Percentiles rank a stretch among this genome's conserved stretches.
Evolutionary conservation across 2,329 filamentous ascomycete species (phyloP).

Genomic region (Pyrenophora tritici-repentis): DNA sequence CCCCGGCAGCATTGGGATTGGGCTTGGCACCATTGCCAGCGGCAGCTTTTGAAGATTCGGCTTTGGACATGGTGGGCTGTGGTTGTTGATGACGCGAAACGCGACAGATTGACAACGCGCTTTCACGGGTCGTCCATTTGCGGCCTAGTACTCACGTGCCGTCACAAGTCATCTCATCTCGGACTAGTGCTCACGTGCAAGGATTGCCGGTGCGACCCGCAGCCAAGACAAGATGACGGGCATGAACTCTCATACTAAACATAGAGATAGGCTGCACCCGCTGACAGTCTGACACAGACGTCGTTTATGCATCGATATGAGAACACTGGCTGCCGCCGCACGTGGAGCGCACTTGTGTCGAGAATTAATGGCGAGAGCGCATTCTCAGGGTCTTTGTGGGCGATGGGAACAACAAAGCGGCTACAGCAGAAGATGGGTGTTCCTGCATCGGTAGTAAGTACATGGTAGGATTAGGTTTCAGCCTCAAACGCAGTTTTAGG

Average conservation of each 20-base stretch:
- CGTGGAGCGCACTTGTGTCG: too few relatives aligned
- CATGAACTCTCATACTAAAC: conserved; percentile 1
- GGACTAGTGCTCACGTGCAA: conserved; percentile 1
- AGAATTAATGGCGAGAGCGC: too few relatives aligned
- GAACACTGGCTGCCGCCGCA: too few relatives aligned
- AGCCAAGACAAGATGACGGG: not conserved
- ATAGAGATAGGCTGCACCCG: not conserved
- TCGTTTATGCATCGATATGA: too few relatives aligned
- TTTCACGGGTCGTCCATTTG: conserved; percentile 23
- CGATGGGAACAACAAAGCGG: too few relatives aligned
- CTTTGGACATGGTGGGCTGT: conserved; percentile 50
- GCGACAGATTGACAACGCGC: conserved; percentile 18
- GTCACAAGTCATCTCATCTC: not conserved
- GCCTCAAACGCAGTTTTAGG: conserved; percentile 10
- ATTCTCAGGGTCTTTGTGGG: too few relatives aligned
- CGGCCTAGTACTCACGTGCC: conserved; percentile 23
- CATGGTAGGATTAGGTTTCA: conserved; percentile 4
- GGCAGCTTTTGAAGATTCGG: conserved; percentile 56
- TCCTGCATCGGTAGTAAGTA: too few relatives aligned
- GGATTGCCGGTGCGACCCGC: not conserved
- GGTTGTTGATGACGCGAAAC: conserved; percentile 30
- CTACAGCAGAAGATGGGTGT: not conserved
- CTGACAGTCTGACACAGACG: too few relatives aligned
- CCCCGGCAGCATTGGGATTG: conserved; percentile 47
- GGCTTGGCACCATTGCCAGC: conserved; percentile 51